Conservation (phyloP, 257 asterid species). For the Lavandula angustifolia region DNA sequence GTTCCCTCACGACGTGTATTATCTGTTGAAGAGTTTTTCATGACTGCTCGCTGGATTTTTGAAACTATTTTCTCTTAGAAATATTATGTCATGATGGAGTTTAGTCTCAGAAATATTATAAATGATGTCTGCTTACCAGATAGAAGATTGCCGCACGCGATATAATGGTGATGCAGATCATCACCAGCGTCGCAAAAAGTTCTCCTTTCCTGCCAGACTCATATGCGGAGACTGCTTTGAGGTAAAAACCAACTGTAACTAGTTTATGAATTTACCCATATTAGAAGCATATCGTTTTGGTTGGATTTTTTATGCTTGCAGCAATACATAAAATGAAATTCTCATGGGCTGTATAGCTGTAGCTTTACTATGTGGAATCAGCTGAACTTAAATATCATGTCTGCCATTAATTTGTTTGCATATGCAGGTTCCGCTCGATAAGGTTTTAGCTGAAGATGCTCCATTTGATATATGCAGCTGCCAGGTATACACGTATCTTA, state of each 20-base stretch:
- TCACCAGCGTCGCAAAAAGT: constrained; percentile 86
- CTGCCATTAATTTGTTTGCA: constrained; percentile 6
- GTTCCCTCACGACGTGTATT: no score
- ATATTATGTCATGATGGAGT: constrained; percentile 12
- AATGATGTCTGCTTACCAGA: constrained; percentile 45
- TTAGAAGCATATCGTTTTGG: not conserved
- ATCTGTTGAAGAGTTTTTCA: not conserved
- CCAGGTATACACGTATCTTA: constrained; percentile 58
- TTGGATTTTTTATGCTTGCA: constrained; percentile 4
- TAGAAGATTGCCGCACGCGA: constrained; percentile 94
- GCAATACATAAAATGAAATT: not conserved
- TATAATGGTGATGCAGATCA: constrained; percentile 99
- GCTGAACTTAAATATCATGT: constrained; percentile 23
- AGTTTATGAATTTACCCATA: not conserved
- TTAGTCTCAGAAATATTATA: constrained; percentile 1
- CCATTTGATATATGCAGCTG: constrained; percentile 97
- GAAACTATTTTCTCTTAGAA: no score
- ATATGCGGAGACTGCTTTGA: constrained; percentile 96
- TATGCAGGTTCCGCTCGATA: constrained; percentile 77
- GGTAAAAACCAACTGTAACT: constrained; percentile 41
- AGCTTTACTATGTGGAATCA: not conserved
- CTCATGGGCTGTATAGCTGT: not conserved
- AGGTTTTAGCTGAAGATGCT: constrained; percentile 82
- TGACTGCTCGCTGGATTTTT: no score
- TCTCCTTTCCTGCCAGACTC: constrained; percentile 95